phyloP scores from a whole-genome alignment of 2,329 filamentous ascomycete genomes.

The Cladophialophora bantiana region DNA sequence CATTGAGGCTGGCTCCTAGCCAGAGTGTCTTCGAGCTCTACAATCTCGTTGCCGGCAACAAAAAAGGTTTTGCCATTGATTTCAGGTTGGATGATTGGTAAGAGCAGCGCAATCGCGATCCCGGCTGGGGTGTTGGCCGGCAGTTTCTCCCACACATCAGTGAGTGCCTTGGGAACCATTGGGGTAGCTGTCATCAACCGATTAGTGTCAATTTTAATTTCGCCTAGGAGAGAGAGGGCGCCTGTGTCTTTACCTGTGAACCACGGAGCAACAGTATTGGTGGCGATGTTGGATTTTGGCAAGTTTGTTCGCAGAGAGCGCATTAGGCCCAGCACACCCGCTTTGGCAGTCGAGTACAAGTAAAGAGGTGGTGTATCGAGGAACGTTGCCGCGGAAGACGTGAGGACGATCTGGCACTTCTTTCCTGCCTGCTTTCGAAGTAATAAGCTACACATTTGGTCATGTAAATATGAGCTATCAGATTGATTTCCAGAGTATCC shows the following conservation, averaged over 20 bases:
- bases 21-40: conserved; percentile 41
- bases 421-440: conserved; percentile 24
- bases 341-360: conserved; percentile 35
- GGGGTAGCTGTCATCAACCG: conserved; percentile 2
- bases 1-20: conserved; percentile 39
- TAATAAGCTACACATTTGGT: conserved; percentile 40
- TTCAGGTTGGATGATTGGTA: conserved; percentile 35
- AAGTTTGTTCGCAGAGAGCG: conserved; percentile 37
- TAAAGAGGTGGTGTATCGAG: conserved; percentile 24
- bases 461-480: conserved; percentile 37
- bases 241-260: conserved; percentile 28
- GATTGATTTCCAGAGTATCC: conserved; percentile 40
- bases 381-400: conserved; percentile 19
- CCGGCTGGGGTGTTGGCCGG: conserved; percentile 40
- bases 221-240: not conserved
- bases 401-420: conserved; percentile 21
- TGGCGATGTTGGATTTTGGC: conserved; percentile 22
- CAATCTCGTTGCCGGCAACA: conserved; percentile 40
- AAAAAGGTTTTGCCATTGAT: conserved; percentile 42
- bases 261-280: conserved; percentile 37
- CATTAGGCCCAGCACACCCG: conserved; percentile 42
- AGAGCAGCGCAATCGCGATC: conserved; percentile 37
- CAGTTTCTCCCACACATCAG: conserved; percentile 38
- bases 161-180: conserved; percentile 30
- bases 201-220: not conserved